phyloP scores from a whole-genome alignment of 1,139 yeast species.

The Candida sanyaensis region DNA sequence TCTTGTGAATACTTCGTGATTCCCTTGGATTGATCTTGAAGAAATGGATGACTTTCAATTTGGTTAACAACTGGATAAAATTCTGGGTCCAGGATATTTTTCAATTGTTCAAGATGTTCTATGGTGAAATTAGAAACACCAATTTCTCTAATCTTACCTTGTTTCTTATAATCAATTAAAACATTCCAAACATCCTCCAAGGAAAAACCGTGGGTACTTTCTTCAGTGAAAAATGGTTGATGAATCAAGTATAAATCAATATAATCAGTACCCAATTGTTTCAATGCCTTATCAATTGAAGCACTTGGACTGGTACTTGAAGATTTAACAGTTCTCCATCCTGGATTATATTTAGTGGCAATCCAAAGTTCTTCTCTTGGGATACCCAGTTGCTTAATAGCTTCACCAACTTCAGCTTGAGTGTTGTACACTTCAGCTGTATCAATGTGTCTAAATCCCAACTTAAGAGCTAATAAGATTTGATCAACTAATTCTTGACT shows the following conservation, averaged over 20 bases:
- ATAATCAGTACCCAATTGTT: slow-evolving; percentile 55
- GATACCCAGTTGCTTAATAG: slow-evolving; percentile 48
- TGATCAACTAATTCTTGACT: slow-evolving; percentile 41
- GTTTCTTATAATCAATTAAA: slow-evolving; percentile 39
- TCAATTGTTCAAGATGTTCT: slow-evolving; percentile 27
- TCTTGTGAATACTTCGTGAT: slow-evolving; percentile 30
- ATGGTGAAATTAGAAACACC: slow-evolving; percentile 44
- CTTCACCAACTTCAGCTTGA: slow-evolving; percentile 62
- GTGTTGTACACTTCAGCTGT: slow-evolving; percentile 70
- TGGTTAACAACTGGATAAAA: slow-evolving; percentile 39
- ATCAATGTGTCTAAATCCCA: slow-evolving; percentile 61
- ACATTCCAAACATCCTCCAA: slow-evolving; percentile 40
- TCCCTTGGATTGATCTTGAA: slow-evolving; percentile 37
- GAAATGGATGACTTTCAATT: slow-evolving; percentile 45
- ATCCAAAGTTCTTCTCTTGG: slow-evolving; percentile 53
- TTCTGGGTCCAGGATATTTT: slow-evolving; percentile 25
- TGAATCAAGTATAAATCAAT: slow-evolving; percentile 74
- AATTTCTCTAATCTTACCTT: slow-evolving; percentile 41
- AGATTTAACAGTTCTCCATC: slow-evolving; percentile 17
- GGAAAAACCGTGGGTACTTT: slow-evolving; percentile 23
- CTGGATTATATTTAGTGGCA: slow-evolving; percentile 54
- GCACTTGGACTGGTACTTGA: slow-evolving; percentile 42
- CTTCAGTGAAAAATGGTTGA: slow-evolving; percentile 46
- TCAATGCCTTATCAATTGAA: slow-evolving; percentile 40
- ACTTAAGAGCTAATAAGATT: slow-evolving; percentile 44